Evolutionary conservation across 306 rosid genomes (phyloP), one percentile per base, ranked within the genome.

Genomic region (Glycine latifolia): DNA sequence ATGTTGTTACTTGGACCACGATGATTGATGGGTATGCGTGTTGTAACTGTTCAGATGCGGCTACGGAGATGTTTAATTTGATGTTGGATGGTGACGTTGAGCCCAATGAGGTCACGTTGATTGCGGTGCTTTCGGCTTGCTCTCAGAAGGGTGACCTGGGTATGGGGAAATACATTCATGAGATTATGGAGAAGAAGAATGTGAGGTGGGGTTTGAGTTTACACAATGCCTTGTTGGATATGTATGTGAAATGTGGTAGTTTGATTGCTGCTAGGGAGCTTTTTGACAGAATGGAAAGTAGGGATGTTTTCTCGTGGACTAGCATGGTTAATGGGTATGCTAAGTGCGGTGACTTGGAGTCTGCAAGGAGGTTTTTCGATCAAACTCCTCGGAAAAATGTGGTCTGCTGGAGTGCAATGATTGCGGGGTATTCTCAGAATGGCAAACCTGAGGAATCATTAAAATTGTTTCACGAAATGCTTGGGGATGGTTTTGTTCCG

Each of bases 1-100:
- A 91, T 85, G 98, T 91, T 52, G 84, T 91, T 82, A 86, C 98
- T 79, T 94, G 98, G 98, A 94, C 98, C 62, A 84, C 91, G 1
- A 87, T 94, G 89, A 94, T 91, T 81, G 92, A 90, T 78, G 97
- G 97, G 67, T 89, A 88, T 61, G 85, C 91, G 12, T 50, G 58
- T 5, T 54, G 17, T 58, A 58, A 76, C 7, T 86, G 74, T 81
- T 65, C 87, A 1, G 86, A 86, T 4, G 88, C 77, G 81, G 98
- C 98, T 73, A 4, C 89, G 81, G 58, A 63, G 26, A 50, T 94
- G 12, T 94, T 91, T 39, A 60, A 78, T 16, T 83, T 66, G 77
- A 94, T 91, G 98, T 53, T 88, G 70, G 13, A 31, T 14, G 84
- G 91, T 76, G 84, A 77, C 48, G 88, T 88, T 13, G 88, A 88